Evolutionary conservation across 1,139 yeast genomes (phyloP), one percentile per base, ranked within the genome.

Genomic region (Hyphopichia burtonii): DNA sequence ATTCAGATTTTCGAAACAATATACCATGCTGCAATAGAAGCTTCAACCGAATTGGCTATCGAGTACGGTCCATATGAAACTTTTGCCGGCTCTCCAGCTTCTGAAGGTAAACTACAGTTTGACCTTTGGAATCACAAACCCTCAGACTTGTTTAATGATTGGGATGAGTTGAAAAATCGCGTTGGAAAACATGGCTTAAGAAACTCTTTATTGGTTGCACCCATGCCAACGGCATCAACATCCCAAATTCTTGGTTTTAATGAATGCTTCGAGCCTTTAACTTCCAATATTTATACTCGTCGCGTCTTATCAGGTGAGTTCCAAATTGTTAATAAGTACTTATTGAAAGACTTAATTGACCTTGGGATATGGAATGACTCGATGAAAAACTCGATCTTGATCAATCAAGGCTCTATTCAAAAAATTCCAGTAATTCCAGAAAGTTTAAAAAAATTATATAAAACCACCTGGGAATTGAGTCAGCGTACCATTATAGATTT

Each of bases 391-490:
- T 78, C 82, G 53, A 83, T 93, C 47, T 76, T 93, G 48, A 71
- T 85, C 36, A 81, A 83, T 51, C 85, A 87, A 51, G 99, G 99
- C 15, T 90, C 97, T 2, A 81, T 93, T 48, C 96, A 91, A 65
- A 67, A 74, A 46, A 79, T 93, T 45, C 80, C 84, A 41, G 79
- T 76, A 48, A 83, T 93, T 43, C 98, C 98, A 17, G 76, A 74
- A 34, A 88, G 85, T 36, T 63, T 90, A 52, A 90, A 88, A 62
- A 80, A 76, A 8, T 70, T 91, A 39, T 90, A 91, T 74, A 88
- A 86, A 69, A 93, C 99, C 1, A 97, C 90, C 15, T 93, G 99
- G 98, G 99, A 93, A 68, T 79, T 93, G 40, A 82, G 96, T 36
- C 99, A 93, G 63, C 85, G 83, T 68, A 78, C 79, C 14, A 81